Percentiles rank a stretch among this genome's conserved stretches.
Evolutionary conservation across 257 asterid genomes (phyloP).

Genomic region (Haberlea rhodopensis): DNA sequence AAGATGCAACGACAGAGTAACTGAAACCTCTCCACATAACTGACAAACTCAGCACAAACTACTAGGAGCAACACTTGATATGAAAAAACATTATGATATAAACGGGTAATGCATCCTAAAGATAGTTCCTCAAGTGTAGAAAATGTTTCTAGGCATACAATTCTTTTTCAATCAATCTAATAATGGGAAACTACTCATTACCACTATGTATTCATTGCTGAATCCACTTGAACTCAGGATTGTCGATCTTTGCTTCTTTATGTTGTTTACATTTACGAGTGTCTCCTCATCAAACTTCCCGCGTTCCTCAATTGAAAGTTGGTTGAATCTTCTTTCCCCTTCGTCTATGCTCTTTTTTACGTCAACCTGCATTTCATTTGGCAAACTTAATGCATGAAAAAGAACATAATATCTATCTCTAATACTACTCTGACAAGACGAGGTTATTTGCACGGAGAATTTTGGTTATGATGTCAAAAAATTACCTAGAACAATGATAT

Average conservation of each 20-base stretch:
- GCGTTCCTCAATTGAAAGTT: slow-evolving; percentile 90
- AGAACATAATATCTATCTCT: background rate
- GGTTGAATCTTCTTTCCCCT: slow-evolving; percentile 79
- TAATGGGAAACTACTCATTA: slow-evolving; percentile 28
- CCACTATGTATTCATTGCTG: slow-evolving; percentile 95
- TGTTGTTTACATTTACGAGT: slow-evolving; percentile 80
- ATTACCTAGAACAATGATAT: background rate
- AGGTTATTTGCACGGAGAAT: background rate
- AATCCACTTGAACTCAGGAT: slow-evolving; percentile 58
- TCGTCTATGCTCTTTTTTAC: slow-evolving; percentile 64
- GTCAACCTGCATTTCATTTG: slow-evolving; percentile 63
- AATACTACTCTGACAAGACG: background rate
- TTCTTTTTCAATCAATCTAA: background rate
- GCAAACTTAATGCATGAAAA: slow-evolving; percentile 18
- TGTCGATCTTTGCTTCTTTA: slow-evolving; percentile 63
- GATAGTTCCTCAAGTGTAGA: background rate
- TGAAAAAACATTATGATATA: background rate
- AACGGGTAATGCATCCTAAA: background rate
- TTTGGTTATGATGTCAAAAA: background rate
- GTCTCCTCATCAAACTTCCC: slow-evolving; percentile 99
- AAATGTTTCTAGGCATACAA: background rate
- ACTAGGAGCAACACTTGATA: background rate
- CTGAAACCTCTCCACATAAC: background rate
- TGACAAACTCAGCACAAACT: slow-evolving; percentile 1
- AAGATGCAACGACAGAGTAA: too few relatives aligned